Base-by-base conservation (phyloP, 192 early-diverging fungal species). In the Globomyces pollinis-pini region DNA sequence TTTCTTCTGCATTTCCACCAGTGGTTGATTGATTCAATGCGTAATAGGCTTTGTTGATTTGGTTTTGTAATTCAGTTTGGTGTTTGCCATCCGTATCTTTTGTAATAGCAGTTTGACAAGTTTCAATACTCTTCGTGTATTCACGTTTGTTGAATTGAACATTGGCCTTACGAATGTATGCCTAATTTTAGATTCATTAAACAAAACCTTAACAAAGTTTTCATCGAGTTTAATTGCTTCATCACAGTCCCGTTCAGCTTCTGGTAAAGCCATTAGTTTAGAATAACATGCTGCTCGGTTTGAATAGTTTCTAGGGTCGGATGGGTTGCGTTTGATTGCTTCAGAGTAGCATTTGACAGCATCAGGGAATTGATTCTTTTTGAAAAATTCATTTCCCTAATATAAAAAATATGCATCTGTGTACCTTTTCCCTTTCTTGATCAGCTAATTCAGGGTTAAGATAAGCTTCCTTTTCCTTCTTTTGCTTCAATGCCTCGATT, bases 201-300 rank as follows among this genome's bases (percentile, higher is more conserved):
- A 15, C 38, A 39, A 39, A n/a, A 39, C 38, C 78, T 93, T 91
- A 53, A 91, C 79, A 70, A 95, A 99, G 30, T 75, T 79, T 24
- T 85, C 84, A 66, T 99, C 96, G 6, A 93, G 65, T 45, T 74
- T 65, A 36, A 97, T 82, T 57, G 91, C 91, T 53, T 73, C 85
- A 38, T 99, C 90, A 63, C 89, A 92, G 76, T 99, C 96, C 79
- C 90, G 91, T 67, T 91, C 73, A 13, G 96, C 96, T 69, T 99
- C 96, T 18, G 88, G 79, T 35, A 96, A 60, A 6, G 94, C 93
- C 80, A 93, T 80, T 47, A 99, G 74, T 79, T 99, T 99, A 28
- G 83, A 85, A 75, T 94, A 92, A 65, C 90, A 91, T 30, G 91
- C 92, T 26, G 96, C 91, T 60, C 96, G 90, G 84, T 99, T 99